Base-by-base conservation (phyloP, 352 stramenopile species). In the Phytophthora citricola region DNA sequence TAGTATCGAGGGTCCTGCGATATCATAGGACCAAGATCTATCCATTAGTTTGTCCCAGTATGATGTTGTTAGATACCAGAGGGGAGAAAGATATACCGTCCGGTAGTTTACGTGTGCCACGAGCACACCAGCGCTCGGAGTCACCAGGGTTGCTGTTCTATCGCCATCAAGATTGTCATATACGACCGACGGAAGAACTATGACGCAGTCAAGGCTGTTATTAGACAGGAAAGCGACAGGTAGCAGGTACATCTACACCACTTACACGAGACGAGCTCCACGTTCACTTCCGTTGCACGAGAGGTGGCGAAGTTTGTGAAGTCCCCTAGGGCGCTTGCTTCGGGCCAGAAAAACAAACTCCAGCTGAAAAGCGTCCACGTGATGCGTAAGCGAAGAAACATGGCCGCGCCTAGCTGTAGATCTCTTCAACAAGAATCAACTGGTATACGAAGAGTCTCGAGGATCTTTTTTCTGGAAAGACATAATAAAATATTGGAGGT, bases 131-230 rank as follows among this genome's bases (percentile, higher is more conserved):
- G 64, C 36, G 44, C 71, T 79, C 14, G 78, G 78, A 22, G 77
- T 76, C 55, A 72, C 66, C 5, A 90, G 49, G 17, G 75, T 67
- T 9, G 68, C 56, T 3, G 61, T 78, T 40, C 77, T 73, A 5
- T 47, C 75, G 5, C 75, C 75, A 58, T 90, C 81, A 7, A 90
- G 43, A 46, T 83, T 90, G 12, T 87, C 81, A 57, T 87, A 90
- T 31, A 66, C 63, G 20, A 82, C 71, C 5, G 67, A 72, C 20
- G 80, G 80, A 15, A 83, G 55, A 54, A 89, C 80, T 89, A 57
- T 26, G 38, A 14, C 0, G 15, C 22, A 34, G 51, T 45, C 36
- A 17, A 11, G n/a, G 9, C 4, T n/a, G 12, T 2, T 43, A 20
- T 50, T 14, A 49, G n/a, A 44, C 39, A 43, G 15, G 7, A 59